Percentiles rank a stretch among this genome's conserved stretches.
Evolutionary conservation across 176 grass and related monocot species (phyloP).

Genomic region (Phyllostachys edulis): DNA sequence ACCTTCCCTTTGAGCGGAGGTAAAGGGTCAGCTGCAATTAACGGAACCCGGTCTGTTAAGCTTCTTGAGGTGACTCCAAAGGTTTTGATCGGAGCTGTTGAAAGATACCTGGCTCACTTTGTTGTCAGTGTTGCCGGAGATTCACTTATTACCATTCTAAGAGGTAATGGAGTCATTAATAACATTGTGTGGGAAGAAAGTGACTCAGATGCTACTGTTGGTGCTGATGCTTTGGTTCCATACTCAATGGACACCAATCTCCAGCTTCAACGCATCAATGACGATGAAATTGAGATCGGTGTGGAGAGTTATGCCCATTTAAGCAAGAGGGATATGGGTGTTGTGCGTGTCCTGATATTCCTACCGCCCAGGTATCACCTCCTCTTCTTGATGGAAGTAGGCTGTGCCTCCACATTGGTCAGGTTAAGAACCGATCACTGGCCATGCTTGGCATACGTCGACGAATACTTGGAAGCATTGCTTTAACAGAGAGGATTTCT

Average conservation of each 20-base stretch:
- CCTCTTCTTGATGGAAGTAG: constrained; percentile 94
- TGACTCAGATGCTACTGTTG: constrained; percentile 33
- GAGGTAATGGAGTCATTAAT: constrained; percentile 65
- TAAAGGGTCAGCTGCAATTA: constrained; percentile 69
- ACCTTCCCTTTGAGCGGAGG: constrained; percentile 73
- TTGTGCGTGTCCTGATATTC: constrained; percentile 73
- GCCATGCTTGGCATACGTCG: constrained; percentile 95
- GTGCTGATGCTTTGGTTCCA: constrained; percentile 68
- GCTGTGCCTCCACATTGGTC: constrained; percentile 67
- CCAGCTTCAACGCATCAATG: constrained; percentile 49
- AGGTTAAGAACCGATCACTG: constrained; percentile 93
- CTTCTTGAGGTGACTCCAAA: constrained; percentile 75
- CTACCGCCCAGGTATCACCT: constrained; percentile 91
- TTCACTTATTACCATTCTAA: constrained; percentile 60
- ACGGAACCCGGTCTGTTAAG: constrained; percentile 82
- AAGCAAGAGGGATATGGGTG: constrained; percentile 67
- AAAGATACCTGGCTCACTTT: constrained; percentile 72
- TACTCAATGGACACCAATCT: constrained; percentile 53
- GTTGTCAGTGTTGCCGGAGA: constrained; percentile 66
- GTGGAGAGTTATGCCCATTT: constrained; percentile 24
- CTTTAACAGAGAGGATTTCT: constrained; percentile 44
- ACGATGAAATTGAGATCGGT: constrained; percentile 34
- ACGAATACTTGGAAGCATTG: constrained; percentile 94
- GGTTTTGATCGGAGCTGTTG: constrained; percentile 69
- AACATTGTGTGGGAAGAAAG: constrained; percentile 77